Evolutionary conservation across 306 rosid species (phyloP).

Genomic region (Fragaria nilgerrensis): DNA sequence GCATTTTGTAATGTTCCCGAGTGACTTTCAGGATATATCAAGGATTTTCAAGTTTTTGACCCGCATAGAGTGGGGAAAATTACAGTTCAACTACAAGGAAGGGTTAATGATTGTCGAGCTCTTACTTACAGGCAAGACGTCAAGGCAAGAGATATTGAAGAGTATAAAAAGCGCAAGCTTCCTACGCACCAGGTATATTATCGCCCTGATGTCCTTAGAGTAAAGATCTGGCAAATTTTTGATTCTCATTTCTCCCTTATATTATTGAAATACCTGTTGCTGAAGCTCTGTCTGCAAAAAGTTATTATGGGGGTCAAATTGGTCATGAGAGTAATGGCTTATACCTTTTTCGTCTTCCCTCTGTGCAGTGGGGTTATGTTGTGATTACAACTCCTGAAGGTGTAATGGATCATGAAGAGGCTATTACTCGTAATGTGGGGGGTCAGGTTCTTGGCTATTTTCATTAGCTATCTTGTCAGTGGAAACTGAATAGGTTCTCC

Average conservation of each 20-base stretch:
- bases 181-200: constrained; percentile 79
- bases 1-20: constrained; percentile 4
- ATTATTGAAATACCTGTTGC: not conserved
- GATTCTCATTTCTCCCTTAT: not conserved
- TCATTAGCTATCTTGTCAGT: constrained; percentile 36
- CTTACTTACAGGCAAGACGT: constrained; percentile 70
- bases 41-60: constrained; percentile 72
- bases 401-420: constrained; percentile 94
- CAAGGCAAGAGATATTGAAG: constrained; percentile 71
- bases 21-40: constrained; percentile 58
- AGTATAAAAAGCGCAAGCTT: constrained; percentile 54
- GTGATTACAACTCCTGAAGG: constrained; percentile 94
- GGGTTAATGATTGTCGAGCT: constrained; percentile 77
- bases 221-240: not conserved
- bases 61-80: constrained; percentile 92
- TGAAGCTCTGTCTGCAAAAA: not conserved
- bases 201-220: not conserved
- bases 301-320: not conserved
- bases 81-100: constrained; percentile 86
- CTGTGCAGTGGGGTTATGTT: constrained; percentile 94
- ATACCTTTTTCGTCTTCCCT: not conserved
- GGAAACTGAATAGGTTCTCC: not conserved
- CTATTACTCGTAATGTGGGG: constrained; percentile 58
- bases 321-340: not conserved
- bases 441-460: constrained; percentile 87